These are phyloP conservation scores for Rhynchospora tenuis DNA, from an alignment of 176 grass and related monocot species.

Conservation along the genomic window DNA sequence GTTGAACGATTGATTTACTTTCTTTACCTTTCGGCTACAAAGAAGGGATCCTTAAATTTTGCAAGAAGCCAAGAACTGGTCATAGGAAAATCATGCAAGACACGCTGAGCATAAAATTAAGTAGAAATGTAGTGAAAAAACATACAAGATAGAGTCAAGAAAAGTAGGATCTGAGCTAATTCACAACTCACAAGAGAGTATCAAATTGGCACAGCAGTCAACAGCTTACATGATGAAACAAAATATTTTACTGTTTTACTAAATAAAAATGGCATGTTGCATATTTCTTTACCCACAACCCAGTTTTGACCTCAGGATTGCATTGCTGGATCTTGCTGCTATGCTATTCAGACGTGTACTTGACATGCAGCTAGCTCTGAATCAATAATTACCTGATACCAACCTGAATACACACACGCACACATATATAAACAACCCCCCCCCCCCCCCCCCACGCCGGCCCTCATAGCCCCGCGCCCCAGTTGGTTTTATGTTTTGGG, in stretches of 20 bases:
- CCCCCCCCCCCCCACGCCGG: too few relatives aligned
- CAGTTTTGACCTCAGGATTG: neutral
- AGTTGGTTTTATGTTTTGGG: conserved; percentile 3
- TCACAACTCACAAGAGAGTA: neutral
- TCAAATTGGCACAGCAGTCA: neutral
- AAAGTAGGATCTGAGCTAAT: neutral
- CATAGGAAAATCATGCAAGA: neutral
- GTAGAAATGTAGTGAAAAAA: neutral
- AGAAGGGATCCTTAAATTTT: neutral
- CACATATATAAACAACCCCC: neutral
- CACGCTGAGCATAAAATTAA: neutral
- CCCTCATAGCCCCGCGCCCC: too few relatives aligned
- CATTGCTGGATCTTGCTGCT: neutral
- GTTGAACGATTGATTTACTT: neutral
- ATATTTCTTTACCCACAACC: neutral
- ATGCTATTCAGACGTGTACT: neutral
- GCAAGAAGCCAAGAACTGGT: neutral
- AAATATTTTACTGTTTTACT: neutral
- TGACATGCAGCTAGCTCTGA: neutral
- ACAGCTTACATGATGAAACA: neutral
- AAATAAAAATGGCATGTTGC: neutral
- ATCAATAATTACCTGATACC: neutral
- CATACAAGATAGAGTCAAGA: neutral
- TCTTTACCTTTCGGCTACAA: neutral
- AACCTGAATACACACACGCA: neutral